These are phyloP conservation scores for Pythium biforme DNA, from an alignment of 352 stramenopile genomes.

Conservation along the genomic window DNA sequence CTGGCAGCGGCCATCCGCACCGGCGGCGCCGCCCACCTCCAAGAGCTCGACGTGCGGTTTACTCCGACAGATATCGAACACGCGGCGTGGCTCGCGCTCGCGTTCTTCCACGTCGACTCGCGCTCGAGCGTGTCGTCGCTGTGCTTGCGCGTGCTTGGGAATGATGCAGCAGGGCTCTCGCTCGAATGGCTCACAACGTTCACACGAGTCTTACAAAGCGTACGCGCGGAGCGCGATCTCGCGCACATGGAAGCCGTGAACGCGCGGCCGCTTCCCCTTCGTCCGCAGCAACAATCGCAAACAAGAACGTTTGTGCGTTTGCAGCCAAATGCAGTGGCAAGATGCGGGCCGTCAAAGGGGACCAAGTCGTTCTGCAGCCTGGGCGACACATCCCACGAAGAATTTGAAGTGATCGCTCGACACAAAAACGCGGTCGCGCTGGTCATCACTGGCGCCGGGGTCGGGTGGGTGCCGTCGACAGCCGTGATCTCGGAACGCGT, in stretches of 20 bases:
- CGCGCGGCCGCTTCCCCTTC: background rate
- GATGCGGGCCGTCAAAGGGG: background rate
- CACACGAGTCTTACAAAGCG: conserved; percentile 11
- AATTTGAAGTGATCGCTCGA: conserved; percentile 37
- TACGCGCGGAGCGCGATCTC: conserved; percentile 7
- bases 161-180: background rate
- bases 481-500: conserved; percentile 2
- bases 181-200: conserved; percentile 11
- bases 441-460: conserved; percentile 36
- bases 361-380: conserved; percentile 16
- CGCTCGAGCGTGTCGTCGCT: conserved; percentile 28
- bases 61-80: background rate
- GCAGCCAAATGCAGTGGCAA: background rate
- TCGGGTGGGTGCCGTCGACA: conserved; percentile 28
- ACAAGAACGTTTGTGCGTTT: conserved; percentile 4
- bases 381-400: conserved; percentile 6
- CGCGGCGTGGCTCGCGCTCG: conserved; percentile 40
- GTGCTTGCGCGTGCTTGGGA: conserved; percentile 10
- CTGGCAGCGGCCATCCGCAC: conserved; percentile 1
- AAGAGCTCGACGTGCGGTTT: conserved; percentile 6
- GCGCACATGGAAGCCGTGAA: conserved; percentile 19
- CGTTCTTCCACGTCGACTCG: conserved; percentile 43
- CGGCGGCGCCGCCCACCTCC: background rate
- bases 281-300: too few relatives aligned
- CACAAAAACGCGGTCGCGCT: conserved; percentile 31